Conservation (phyloP, 768 basidiomycete species). For the Pholiota molesta region DNA sequence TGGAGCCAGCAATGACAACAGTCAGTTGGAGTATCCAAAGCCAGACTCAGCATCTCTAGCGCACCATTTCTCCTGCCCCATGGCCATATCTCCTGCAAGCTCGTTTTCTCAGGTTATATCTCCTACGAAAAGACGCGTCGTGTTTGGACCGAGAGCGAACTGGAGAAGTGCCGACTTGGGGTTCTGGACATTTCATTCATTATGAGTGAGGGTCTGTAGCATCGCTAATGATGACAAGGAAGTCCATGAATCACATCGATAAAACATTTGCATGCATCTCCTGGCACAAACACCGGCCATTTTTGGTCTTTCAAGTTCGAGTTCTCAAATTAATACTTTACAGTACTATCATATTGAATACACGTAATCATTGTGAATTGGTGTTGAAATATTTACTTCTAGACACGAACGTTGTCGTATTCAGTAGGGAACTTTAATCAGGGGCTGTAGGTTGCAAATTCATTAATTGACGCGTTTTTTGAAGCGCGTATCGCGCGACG, state of each 20-base stretch:
- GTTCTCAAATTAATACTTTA: too few species aligned
- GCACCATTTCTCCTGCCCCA: slow-evolving; percentile 17
- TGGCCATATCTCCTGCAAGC: slow-evolving; percentile 29
- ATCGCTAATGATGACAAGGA: background rate
- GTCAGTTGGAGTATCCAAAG: background rate
- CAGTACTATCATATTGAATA: too few species aligned
- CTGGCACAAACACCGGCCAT: too few species aligned
- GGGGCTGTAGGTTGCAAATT: background rate
- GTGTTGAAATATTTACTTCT: background rate
- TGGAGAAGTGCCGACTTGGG: slow-evolving; percentile 33
- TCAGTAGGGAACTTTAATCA: too few species aligned
- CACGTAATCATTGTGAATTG: background rate
- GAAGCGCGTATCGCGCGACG: background rate
- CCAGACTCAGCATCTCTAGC: background rate
- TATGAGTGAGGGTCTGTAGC: slow-evolving; percentile 14
- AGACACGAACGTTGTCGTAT: too few species aligned
- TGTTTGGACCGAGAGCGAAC: slow-evolving; percentile 34
- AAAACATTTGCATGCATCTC: too few species aligned
- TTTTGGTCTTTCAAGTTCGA: too few species aligned
- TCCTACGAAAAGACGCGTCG: slow-evolving; percentile 29
- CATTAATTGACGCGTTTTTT: background rate
- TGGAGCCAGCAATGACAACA: background rate
- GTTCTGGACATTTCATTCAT: slow-evolving; percentile 25
- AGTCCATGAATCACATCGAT: background rate
- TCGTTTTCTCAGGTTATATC: slow-evolving; percentile 19